A percentile compares a stretch with the other conserved stretches of the same genome.
Evolutionary conservation across 164 flowering plant genomes (phyloP).

Genomic region (Sextonia rubra): DNA sequence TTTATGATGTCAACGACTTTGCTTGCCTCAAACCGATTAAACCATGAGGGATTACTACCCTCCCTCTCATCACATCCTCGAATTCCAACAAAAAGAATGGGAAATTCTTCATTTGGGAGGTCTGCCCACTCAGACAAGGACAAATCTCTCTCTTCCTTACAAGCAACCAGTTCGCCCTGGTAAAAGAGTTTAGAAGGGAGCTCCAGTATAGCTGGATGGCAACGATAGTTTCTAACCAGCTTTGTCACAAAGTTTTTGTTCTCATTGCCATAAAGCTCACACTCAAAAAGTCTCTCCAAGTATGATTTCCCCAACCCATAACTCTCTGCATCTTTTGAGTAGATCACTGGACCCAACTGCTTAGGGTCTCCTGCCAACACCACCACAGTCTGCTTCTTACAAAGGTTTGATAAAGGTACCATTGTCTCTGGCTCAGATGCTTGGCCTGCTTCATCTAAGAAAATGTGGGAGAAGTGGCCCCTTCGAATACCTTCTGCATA

Average conservation of each 20-base stretch:
- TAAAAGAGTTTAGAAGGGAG: slow-evolving; percentile 87
- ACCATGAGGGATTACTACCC: slow-evolving; percentile 96
- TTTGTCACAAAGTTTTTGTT: slow-evolving; percentile 62
- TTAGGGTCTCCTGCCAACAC: slow-evolving; percentile 94
- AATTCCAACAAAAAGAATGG: slow-evolving; percentile 73
- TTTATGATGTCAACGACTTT: slow-evolving; percentile 69
- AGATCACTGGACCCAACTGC: slow-evolving; percentile 88
- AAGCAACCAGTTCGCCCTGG: slow-evolving; percentile 64
- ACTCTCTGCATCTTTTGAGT: slow-evolving; percentile 59
- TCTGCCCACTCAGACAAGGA: slow-evolving; percentile 22
- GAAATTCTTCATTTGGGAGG: slow-evolving; percentile 66
- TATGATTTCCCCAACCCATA: slow-evolving; percentile 79
- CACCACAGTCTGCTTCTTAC: slow-evolving; percentile 50
- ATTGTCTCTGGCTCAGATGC: slow-evolving; percentile 96
- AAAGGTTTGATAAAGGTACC: slow-evolving; percentile 67
- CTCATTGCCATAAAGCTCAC: slow-evolving; percentile 37
- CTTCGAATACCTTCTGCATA: slow-evolving; percentile 57
- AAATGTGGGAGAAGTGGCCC: slow-evolving; percentile 81
- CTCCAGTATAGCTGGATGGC: slow-evolving; percentile 63
- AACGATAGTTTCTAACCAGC: slow-evolving; percentile 75
- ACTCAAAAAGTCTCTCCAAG: slow-evolving; percentile 71
- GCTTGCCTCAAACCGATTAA: slow-evolving; percentile 86
- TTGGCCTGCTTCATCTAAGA: slow-evolving; percentile 97
- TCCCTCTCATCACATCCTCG: slow-evolving; percentile 98
- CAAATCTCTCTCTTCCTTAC: slow-evolving; percentile 40